These are phyloP conservation scores for Hymenoscyphus linearis DNA, from an alignment of 2,329 filamentous ascomycete species.

Conservation along the genomic window DNA sequence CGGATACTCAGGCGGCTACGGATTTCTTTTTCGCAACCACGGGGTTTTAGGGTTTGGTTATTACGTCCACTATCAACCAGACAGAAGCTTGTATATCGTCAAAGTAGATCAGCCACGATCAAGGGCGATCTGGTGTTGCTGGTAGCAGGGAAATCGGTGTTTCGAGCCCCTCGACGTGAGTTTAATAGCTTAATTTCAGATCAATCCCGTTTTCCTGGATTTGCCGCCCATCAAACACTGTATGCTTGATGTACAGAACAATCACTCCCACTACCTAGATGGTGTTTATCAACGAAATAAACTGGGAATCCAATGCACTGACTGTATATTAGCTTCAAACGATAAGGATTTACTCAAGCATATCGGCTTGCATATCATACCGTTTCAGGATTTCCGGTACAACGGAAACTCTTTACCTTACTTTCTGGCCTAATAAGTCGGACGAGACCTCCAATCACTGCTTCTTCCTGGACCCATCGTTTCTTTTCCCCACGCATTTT, in stretches of 20 bases:
- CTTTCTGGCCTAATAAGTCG: constrained; percentile 15
- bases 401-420: constrained; percentile 14
- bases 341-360: constrained; percentile 23
- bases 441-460: constrained; percentile 11
- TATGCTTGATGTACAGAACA: constrained; percentile 6
- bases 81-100: constrained; percentile 16
- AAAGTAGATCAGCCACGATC: constrained; percentile 10
- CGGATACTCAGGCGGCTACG: constrained; percentile 20
- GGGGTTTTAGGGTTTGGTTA: constrained; percentile 5
- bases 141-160: constrained; percentile 2
- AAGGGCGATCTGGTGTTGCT: background rate
- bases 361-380: constrained; percentile 25
- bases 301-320: constrained; percentile 21
- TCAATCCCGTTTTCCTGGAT: background rate
- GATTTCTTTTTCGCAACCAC: constrained; percentile 15
- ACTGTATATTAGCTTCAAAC: constrained; percentile 20
- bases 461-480: constrained; percentile 6
- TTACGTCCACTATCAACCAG: background rate
- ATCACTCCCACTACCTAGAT: constrained; percentile 3
- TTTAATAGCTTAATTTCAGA: constrained; percentile 2
- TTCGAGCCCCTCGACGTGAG: constrained; percentile 12
- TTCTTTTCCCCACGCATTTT: constrained; percentile 13
- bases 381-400: constrained; percentile 24
- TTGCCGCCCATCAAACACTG: constrained; percentile 8
- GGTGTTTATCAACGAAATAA: constrained; percentile 12